phyloP scores from a whole-genome alignment of 495 filamentous ascomycete genomes.

The Neurospora tetraspora region DNA sequence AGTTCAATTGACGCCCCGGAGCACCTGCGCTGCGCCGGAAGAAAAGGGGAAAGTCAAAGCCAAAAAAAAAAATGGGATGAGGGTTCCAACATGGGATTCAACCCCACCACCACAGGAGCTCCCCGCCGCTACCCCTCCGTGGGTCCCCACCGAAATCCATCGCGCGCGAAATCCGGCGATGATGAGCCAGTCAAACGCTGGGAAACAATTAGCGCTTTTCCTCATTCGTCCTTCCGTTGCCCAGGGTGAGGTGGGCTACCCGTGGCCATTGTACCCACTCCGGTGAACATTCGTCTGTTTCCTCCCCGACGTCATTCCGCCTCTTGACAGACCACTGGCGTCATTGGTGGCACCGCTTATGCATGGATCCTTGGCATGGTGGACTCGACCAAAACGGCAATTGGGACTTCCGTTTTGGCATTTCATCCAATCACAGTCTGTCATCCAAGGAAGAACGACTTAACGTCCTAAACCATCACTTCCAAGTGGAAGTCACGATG shows the following conservation, averaged over 20 bases:
- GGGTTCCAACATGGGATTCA: neutral
- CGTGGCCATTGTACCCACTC: neutral
- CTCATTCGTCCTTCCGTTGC: neutral
- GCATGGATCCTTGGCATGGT: conserved; percentile 7
- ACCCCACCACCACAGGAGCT: neutral
- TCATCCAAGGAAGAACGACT: neutral
- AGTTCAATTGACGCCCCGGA: neutral
- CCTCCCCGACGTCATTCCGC: conserved; percentile 12
- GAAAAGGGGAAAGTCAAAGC: neutral
- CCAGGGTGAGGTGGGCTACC: neutral
- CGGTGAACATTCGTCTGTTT: conserved; percentile 7
- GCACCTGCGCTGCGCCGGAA: neutral
- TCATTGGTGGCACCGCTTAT: conserved; percentile 12
- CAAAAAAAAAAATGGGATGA: neutral
- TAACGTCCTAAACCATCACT: neutral
- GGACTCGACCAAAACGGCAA: neutral
- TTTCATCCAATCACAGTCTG: neutral
- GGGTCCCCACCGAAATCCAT: neutral
- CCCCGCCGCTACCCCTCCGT: neutral
- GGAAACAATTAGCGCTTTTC: neutral
- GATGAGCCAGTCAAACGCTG: neutral
- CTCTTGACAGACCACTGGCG: conserved; percentile 1
- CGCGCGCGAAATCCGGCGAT: neutral
- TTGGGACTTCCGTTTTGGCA: neutral
- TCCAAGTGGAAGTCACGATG: neutral